Base-by-base conservation (phyloP, 1,284 basidiomycete genomes). In the Cystobasidiaceae sp. region DNA sequence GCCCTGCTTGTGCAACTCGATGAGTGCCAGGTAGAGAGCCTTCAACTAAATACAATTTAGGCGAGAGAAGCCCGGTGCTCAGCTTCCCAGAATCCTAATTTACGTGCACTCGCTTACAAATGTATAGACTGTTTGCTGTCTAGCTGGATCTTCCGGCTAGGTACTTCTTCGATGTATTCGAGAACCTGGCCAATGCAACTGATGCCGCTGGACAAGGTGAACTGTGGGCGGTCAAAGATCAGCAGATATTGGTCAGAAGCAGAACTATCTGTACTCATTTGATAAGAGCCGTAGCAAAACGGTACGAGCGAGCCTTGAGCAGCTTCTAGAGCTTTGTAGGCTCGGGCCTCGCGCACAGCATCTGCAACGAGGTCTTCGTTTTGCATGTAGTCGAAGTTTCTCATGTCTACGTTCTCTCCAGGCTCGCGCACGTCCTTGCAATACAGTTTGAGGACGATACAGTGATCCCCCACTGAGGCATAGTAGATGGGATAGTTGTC, bases 271-370 rank as follows among this genome's bases (percentile, higher is more conserved):
- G 13, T 3, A 17, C 49, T 51, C 30, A 56, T 34, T 25, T 56
- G 19, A 11, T 56, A 56, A 41, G 41, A 56, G 37, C 52, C 52
- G 37, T 56, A 51, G 27, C 33, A 56, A 5, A 23, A 41, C 2
- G 52, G 52, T 9, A 56, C 52, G 13, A 56, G 3, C 19, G 52
- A 56, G 19, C 52, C 52, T 56, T 56, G 52, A 34, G n/a, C 9
- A 13, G 41, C 15, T 27, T 56, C 33, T n/a, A 56, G 37, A n/a
- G 11, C 25, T 21, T 11, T 34, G 34, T 56, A 41, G 4, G 50
- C 50, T 27, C 13, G 11, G 1, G 9, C 50, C 8, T 52, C 50
- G 27, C 50, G 25, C 4, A 33, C 15, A 11, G 17, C 50, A 4
- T 27, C 50, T 17, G 17, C 23, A n/a, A 19, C n/a, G 17, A 17